Conservation (phyloP, 2,329 filamentous ascomycete species). For the Amesomyces nigricolor region DNA sequence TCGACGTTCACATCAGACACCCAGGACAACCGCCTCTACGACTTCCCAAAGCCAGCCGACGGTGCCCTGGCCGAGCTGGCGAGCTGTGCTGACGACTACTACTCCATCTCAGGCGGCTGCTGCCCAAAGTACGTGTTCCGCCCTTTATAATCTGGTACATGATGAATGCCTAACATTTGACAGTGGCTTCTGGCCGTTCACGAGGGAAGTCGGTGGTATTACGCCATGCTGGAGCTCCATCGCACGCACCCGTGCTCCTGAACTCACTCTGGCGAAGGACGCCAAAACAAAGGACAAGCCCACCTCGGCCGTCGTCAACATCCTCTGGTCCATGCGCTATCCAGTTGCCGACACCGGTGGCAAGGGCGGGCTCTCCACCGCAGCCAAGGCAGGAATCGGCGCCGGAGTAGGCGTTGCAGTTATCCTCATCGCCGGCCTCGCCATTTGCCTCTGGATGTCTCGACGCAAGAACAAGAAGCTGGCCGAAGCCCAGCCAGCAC, state of each 20-base stretch:
- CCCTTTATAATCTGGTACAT: too few species aligned
- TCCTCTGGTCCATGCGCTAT: slow-evolving; percentile 29
- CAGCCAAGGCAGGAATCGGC: slow-evolving; percentile 21
- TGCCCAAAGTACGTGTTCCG: slow-evolving; percentile 24
- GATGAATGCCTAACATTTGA: background rate
- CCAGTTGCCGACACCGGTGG: slow-evolving; percentile 14
- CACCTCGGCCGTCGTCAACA: slow-evolving; percentile 28
- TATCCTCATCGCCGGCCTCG: slow-evolving; percentile 19
- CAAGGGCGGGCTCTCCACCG: slow-evolving; percentile 17
- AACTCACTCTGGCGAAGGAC: slow-evolving; percentile 20
- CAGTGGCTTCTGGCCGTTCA: slow-evolving; percentile 28
- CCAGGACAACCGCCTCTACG: slow-evolving; percentile 9
- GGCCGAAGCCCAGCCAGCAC: background rate
- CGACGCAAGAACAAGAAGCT: slow-evolving; percentile 22
- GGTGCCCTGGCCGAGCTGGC: slow-evolving; percentile 11
- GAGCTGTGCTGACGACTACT: slow-evolving; percentile 27
- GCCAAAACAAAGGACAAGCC: slow-evolving; percentile 20
- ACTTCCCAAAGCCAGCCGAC: slow-evolving; percentile 22
- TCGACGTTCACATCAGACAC: slow-evolving; percentile 3
- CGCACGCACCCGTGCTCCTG: slow-evolving; percentile 15
- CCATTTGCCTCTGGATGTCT: slow-evolving; percentile 20
- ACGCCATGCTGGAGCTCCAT: slow-evolving; percentile 29
- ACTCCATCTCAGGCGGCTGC: slow-evolving; percentile 27
- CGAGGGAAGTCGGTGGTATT: slow-evolving; percentile 25
- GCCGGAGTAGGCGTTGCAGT: slow-evolving; percentile 19